Conservation (phyloP, 2,329 filamentous ascomycete genomes). For the Calonectria hongkongensis region DNA sequence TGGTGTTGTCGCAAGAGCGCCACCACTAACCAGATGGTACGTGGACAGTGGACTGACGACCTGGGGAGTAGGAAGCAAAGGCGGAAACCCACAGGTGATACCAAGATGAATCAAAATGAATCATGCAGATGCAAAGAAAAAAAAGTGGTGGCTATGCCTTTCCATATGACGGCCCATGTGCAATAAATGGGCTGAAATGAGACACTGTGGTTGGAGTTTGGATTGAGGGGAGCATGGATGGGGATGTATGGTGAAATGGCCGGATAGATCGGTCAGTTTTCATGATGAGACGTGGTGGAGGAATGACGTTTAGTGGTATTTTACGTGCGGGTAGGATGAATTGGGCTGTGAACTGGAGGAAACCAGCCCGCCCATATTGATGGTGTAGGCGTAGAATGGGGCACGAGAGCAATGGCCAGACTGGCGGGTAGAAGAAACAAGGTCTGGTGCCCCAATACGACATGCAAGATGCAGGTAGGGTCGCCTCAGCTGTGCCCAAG, state of each 20-base stretch:
- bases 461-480: slow-evolving; percentile 11
- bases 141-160: slow-evolving; percentile 26
- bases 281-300: slow-evolving; percentile 20
- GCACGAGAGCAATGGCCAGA: slow-evolving; percentile 22
- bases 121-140: slow-evolving; percentile 1
- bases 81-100: background rate
- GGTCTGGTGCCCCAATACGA: slow-evolving; percentile 14
- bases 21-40: background rate
- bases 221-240: slow-evolving; percentile 1
- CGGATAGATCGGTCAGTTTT: slow-evolving; percentile 28
- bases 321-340: slow-evolving; percentile 9
- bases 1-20: slow-evolving; percentile 20
- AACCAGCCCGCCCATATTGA: background rate
- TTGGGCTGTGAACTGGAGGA: slow-evolving; percentile 22
- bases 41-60: background rate
- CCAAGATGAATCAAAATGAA: slow-evolving; percentile 7
- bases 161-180: slow-evolving; percentile 2
- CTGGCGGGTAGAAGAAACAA: background rate
- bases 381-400: background rate
- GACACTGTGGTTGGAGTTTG: slow-evolving; percentile 27
- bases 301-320: slow-evolving; percentile 14
- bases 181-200: slow-evolving; percentile 31
- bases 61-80: background rate
- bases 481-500: slow-evolving; percentile 7
- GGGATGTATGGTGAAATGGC: slow-evolving; percentile 26